Percentiles rank a stretch among this genome's conserved stretches.
Evolutionary conservation across 768 basidiomycete genomes (phyloP).

Genomic region (Pleurotus citrinopileatus): DNA sequence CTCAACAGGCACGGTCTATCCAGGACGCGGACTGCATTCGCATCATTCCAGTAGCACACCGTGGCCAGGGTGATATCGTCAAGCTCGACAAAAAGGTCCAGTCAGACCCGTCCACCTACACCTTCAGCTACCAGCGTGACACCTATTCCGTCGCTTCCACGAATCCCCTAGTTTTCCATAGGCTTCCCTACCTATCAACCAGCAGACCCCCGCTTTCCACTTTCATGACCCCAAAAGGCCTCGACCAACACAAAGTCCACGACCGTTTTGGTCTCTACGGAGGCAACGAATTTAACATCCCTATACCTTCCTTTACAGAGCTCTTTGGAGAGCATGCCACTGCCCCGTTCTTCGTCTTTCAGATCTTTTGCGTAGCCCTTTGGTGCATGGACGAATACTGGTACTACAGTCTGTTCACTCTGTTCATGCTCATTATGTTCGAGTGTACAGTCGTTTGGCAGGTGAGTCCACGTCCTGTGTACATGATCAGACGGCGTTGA

Average conservation of each 20-base stretch:
- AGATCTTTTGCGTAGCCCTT: conserved; percentile 94
- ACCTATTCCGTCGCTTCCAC: conserved; percentile 73
- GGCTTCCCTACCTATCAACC: conserved; percentile 87
- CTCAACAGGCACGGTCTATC: conserved; percentile 54
- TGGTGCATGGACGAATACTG: conserved; percentile 99
- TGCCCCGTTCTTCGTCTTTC: conserved; percentile 99
- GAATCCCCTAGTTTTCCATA: conserved; percentile 62
- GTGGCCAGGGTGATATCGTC: conserved; percentile 90
- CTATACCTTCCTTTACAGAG: conserved; percentile 90
- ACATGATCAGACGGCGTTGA: background rate
- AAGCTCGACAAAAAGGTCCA: conserved; percentile 60
- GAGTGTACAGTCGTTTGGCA: conserved; percentile 99
- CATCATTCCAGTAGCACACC: conserved; percentile 75
- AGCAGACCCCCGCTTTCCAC: conserved; percentile 61
- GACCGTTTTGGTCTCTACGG: conserved; percentile 71
- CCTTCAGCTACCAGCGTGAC: conserved; percentile 94
- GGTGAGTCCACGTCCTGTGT: conserved; percentile 42
- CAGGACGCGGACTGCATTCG: conserved; percentile 79
- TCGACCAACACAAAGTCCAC: conserved; percentile 46
- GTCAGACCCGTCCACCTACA: conserved; percentile 60
- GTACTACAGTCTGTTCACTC: conserved; percentile 97
- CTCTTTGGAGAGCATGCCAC: conserved; percentile 95
- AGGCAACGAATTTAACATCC: conserved; percentile 94
- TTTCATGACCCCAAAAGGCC: conserved; percentile 59
- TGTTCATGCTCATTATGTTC: conserved; percentile 98